A percentile compares a stretch with the other conserved stretches of the same genome.
These are phyloP conservation scores for Chrysosporium queenslandicum DNA, from an alignment of 2,329 filamentous ascomycete species.

Conservation along the genomic window DNA sequence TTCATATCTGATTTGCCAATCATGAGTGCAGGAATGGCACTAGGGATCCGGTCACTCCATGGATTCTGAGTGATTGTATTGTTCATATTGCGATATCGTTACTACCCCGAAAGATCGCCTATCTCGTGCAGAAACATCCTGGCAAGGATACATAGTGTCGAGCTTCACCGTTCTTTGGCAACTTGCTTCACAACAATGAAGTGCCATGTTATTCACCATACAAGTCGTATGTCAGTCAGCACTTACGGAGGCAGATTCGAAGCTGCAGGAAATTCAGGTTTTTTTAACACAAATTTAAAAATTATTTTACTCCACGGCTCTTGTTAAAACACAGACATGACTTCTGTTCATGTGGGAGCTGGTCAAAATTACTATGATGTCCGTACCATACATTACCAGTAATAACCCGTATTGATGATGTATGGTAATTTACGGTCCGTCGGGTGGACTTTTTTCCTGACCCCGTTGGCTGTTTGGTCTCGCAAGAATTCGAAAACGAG, in stretches of 20 bases:
- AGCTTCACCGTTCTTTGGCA: constrained; percentile 2
- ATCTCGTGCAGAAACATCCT: too few relatives aligned
- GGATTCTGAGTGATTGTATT: not conserved
- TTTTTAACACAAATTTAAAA: too few relatives aligned
- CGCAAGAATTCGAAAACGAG: too few relatives aligned
- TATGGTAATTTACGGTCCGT: not conserved
- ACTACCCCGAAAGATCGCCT: too few relatives aligned
- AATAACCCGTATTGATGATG: not conserved
- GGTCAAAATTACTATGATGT: too few relatives aligned
- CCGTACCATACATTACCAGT: not conserved
- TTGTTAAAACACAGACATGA: not conserved
- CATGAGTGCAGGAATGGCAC: not conserved
- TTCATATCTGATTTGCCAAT: not conserved
- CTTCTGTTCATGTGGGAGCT: too few relatives aligned
- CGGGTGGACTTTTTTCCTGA: not conserved
- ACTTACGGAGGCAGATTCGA: too few relatives aligned
- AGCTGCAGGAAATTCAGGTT: too few relatives aligned
- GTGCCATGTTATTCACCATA: too few relatives aligned
- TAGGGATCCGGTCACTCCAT: constrained; percentile 3
- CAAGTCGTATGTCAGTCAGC: not conserved
- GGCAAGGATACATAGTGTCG: too few relatives aligned
- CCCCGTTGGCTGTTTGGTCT: not conserved
- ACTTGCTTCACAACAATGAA: not conserved
- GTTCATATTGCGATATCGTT: not conserved
- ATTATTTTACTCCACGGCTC: too few relatives aligned